phyloP scores from a whole-genome alignment of 306 rosid species.

The Lablab purpureus region DNA sequence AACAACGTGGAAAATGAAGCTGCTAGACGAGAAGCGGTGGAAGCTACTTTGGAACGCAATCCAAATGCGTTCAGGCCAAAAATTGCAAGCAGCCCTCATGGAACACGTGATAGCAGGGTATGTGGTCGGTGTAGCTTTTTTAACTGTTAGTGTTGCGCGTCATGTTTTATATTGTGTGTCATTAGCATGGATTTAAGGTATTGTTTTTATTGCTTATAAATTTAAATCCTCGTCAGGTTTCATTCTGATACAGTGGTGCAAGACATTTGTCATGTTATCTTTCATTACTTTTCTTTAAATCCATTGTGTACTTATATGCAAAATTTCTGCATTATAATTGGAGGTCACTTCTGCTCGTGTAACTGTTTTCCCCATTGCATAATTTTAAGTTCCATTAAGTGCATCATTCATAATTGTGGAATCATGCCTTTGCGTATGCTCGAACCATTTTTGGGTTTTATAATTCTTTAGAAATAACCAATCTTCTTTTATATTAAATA shows the following conservation, averaged over 20 bases:
- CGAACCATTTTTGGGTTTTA: conserved; percentile 12
- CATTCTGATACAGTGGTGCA: not conserved
- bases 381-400: not conserved
- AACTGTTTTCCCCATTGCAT: not conserved
- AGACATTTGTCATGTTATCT: conserved; percentile 10
- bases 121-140: conserved; percentile 43
- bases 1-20: conserved; percentile 97
- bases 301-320: conserved; percentile 9
- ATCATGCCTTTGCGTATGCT: conserved; percentile 1
- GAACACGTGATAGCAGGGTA: conserved; percentile 81
- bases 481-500: conserved; percentile 20
- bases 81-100: conserved; percentile 99
- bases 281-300: conserved; percentile 27
- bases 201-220: not conserved
- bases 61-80: conserved; percentile 99
- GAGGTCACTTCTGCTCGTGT: not conserved
- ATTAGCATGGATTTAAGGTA: conserved; percentile 3
- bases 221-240: not conserved
- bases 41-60: conserved; percentile 98
- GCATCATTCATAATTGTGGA: conserved; percentile 18
- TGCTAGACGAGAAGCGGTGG: conserved; percentile 97
- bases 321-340: conserved; percentile 7
- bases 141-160: conserved; percentile 10
- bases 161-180: conserved; percentile 26
- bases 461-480: conserved; percentile 1